Percentiles rank a stretch among this genome's conserved stretches.
phyloP scores from a whole-genome alignment of 2,329 filamentous ascomycete species.

The Sclerotinia borealis region DNA sequence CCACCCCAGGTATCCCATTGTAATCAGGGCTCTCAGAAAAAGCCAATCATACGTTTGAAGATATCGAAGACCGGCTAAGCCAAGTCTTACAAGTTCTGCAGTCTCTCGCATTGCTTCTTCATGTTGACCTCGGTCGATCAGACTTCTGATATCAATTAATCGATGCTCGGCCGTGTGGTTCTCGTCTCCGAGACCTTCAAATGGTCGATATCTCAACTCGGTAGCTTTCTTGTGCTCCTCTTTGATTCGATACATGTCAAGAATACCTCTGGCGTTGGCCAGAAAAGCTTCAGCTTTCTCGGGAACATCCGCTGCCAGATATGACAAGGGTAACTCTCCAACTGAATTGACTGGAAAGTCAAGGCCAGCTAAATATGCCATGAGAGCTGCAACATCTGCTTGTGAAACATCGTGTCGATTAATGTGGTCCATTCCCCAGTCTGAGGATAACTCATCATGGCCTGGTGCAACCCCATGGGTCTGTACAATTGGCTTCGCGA shows the following conservation, averaged over 20 bases:
- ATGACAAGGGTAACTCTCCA: slow-evolving; percentile 82
- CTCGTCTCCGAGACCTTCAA: slow-evolving; percentile 62
- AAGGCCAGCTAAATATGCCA: slow-evolving; percentile 84
- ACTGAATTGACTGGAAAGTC: slow-evolving; percentile 96
- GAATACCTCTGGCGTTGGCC: slow-evolving; percentile 76
- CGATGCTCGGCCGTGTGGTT: slow-evolving; percentile 60
- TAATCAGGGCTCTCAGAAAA: slow-evolving; percentile 84
- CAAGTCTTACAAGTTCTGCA: slow-evolving; percentile 67
- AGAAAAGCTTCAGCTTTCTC: slow-evolving; percentile 81
- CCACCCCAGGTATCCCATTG: slow-evolving; percentile 89
- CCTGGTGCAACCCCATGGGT: slow-evolving; percentile 59
- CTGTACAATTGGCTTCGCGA: slow-evolving; percentile 64
- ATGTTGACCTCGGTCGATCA: slow-evolving; percentile 61
- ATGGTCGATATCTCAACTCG: slow-evolving; percentile 73
- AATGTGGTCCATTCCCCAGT: slow-evolving; percentile 78
- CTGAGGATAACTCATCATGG: slow-evolving; percentile 84
- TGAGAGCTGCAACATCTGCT: slow-evolving; percentile 88
- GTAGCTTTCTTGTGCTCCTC: slow-evolving; percentile 74
- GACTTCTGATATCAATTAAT: slow-evolving; percentile 57
- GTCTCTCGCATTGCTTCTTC: slow-evolving; percentile 77
- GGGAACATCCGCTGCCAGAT: slow-evolving; percentile 62
- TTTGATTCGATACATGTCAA: slow-evolving; percentile 96
- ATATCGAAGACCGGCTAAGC: slow-evolving; percentile 80
- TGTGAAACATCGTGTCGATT: slow-evolving; percentile 87
- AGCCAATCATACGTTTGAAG: slow-evolving; percentile 98